Percentiles rank a stretch among this genome's conserved stretches.
Conservation (phyloP, 305 asterid genomes). For the Coffea humblotiana region DNA sequence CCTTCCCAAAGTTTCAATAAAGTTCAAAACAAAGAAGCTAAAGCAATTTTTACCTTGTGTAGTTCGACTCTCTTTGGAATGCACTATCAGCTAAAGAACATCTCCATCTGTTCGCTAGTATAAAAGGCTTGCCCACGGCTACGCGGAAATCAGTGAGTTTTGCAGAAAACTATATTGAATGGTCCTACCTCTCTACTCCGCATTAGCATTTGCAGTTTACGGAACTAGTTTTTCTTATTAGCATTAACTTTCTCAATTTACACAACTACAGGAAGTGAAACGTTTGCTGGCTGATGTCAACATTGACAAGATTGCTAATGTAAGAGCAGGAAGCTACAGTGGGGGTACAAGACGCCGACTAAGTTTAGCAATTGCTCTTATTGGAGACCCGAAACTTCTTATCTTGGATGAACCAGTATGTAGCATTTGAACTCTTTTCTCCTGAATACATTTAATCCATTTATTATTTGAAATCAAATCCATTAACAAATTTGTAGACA, state of each 20-base stretch:
- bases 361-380: constrained; percentile 91
- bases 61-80: constrained; percentile 97
- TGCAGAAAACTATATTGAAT: neutral
- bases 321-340: constrained; percentile 82
- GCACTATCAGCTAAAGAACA: constrained; percentile 90
- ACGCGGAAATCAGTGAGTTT: constrained; percentile 22
- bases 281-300: constrained; percentile 74
- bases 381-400: constrained; percentile 91
- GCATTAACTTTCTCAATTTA: too few relatives aligned
- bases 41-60: constrained; percentile 22
- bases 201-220: neutral
- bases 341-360: constrained; percentile 98
- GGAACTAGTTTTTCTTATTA: neutral
- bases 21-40: neutral
- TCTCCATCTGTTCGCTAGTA: constrained; percentile 80
- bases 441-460: neutral
- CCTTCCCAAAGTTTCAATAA: constrained; percentile 11
- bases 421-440: neutral
- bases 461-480: neutral
- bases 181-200: neutral
- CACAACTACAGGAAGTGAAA: constrained; percentile 50
- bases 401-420: constrained; percentile 89
- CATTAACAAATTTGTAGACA: constrained; percentile 44
- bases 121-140: constrained; percentile 72
- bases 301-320: constrained; percentile 64